phyloP scores from a whole-genome alignment of 768 basidiomycete genomes.

The Russula emetica region DNA sequence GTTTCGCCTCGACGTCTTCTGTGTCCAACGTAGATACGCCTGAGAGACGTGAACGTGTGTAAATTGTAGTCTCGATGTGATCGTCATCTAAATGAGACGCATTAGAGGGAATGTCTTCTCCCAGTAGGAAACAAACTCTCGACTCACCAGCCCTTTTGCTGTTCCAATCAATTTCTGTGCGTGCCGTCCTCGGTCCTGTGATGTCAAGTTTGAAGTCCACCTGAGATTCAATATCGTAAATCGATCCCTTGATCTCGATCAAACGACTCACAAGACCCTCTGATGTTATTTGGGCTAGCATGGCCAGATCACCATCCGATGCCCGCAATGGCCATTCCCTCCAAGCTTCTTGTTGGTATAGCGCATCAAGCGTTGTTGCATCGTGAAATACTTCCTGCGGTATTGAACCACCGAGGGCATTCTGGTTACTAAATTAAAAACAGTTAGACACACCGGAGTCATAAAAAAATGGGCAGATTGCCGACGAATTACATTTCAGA shows the following conservation, averaged over 20 bases:
- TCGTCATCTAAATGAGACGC: slow-evolving; percentile 59
- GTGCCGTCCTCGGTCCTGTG: slow-evolving; percentile 51
- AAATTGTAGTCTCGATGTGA: slow-evolving; percentile 69
- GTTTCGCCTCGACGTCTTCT: background rate
- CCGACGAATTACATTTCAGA: slow-evolving; percentile 54
- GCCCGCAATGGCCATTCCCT: slow-evolving; percentile 78
- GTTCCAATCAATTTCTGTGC: slow-evolving; percentile 67
- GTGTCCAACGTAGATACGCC: slow-evolving; percentile 5
- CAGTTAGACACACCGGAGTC: background rate
- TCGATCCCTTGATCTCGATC: background rate
- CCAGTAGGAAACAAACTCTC: background rate
- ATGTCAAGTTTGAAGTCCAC: slow-evolving; percentile 72
- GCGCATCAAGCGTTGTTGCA: slow-evolving; percentile 58
- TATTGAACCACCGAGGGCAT: slow-evolving; percentile 60
- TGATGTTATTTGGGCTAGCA: slow-evolving; percentile 76
- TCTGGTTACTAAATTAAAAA: slow-evolving; percentile 51
- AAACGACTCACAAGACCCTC: slow-evolving; percentile 56
- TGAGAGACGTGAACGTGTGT: slow-evolving; percentile 45
- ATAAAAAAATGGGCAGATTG: background rate
- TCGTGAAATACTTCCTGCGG: slow-evolving; percentile 66
- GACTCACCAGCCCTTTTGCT: slow-evolving; percentile 80
- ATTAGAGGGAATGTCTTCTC: background rate
- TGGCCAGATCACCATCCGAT: slow-evolving; percentile 75
- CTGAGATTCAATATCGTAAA: slow-evolving; percentile 37
- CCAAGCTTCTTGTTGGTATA: slow-evolving; percentile 49